Base-by-base conservation (phyloP, 2,329 filamentous ascomycete genomes). In the Fusarium vanettenii region DNA sequence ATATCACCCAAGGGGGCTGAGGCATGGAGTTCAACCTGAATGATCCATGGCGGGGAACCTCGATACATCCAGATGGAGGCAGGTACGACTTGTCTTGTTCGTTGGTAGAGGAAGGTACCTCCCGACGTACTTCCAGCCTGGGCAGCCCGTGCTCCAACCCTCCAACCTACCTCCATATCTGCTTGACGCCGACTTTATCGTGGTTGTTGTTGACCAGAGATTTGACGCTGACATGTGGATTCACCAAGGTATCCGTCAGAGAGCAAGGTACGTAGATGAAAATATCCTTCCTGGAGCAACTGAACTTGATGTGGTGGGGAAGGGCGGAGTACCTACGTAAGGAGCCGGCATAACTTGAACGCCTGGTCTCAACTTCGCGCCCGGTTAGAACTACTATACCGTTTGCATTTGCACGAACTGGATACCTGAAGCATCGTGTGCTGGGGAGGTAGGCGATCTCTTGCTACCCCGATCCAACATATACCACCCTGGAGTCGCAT, bases 1-100 rank as follows among this genome's bases (percentile, higher is more conserved):
- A 73, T 66, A 76, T 76, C 74, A 72, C 70, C 35, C 31, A 48
- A 60, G 57, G 66, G 52, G 71, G 70, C 71, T 64, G 70, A 71
- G 29, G 60, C 37, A 72, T 37, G 41, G 33, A 20, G 33, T 22
- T 22, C 41, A 43, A 31, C 29, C 29, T 31, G 29, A 31, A 35
- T 37, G 33, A 37, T 35, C 22, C 13, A 48, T 48, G 71, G 64
- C 56, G 60, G 60, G 69, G 59, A 70, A 59, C 48, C 33, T 57
- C 29, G 52, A 55, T 55, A 31, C 48, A 55, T 55, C 27, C 48
- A 55, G 48, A 55, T 55, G 48, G 48, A 55, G 48, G 48, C 48
- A 55, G 48, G 48, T 55, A 55, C 48, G 48, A 20, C 27, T 55
- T 55, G 27, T 55, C 27, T 55, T 55, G 27, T 55, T 29, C 27